Conservation (phyloP, 352 stramenopile species). For the Globisporangium nagaii region DNA sequence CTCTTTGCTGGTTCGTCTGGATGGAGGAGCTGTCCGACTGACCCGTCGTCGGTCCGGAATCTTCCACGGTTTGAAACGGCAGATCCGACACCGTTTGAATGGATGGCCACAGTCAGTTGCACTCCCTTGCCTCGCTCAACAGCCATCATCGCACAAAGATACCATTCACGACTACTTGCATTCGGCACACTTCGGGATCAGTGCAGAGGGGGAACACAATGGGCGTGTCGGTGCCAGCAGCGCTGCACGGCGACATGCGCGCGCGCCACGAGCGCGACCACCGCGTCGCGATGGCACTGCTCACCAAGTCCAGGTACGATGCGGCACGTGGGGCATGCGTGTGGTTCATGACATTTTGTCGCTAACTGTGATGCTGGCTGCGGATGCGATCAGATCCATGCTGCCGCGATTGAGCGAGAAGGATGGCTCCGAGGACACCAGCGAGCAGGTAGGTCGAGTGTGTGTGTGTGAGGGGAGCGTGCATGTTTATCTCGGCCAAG, state of each 20-base stretch:
- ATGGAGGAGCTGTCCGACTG: too few species aligned
- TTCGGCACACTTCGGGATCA: too few species aligned
- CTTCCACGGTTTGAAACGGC: neutral
- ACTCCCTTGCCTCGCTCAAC: too few species aligned
- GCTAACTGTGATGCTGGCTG: neutral
- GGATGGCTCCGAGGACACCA: neutral
- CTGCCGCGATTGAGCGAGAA: neutral
- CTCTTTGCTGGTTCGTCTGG: too few species aligned
- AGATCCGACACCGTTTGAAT: neutral
- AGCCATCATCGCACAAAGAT: too few species aligned
- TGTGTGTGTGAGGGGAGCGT: too few species aligned
- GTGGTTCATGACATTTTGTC: too few species aligned
- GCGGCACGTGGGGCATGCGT: too few species aligned
- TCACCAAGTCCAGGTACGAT: slow-evolving; percentile 6
- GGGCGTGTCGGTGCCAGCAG: neutral
- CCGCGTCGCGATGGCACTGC: slow-evolving; percentile 4
- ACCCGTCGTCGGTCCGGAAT: too few species aligned
- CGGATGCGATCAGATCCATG: neutral
- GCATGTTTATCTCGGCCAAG: too few species aligned
- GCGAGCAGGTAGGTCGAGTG: neutral
- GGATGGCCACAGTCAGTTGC: neutral
- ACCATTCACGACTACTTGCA: too few species aligned
- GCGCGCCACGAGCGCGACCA: neutral
- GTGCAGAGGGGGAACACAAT: neutral
- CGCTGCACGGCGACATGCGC: neutral